Evolutionary conservation across 2,329 filamentous ascomycete species (phyloP).

Genomic region (Myriosclerotinia scirpicola): DNA sequence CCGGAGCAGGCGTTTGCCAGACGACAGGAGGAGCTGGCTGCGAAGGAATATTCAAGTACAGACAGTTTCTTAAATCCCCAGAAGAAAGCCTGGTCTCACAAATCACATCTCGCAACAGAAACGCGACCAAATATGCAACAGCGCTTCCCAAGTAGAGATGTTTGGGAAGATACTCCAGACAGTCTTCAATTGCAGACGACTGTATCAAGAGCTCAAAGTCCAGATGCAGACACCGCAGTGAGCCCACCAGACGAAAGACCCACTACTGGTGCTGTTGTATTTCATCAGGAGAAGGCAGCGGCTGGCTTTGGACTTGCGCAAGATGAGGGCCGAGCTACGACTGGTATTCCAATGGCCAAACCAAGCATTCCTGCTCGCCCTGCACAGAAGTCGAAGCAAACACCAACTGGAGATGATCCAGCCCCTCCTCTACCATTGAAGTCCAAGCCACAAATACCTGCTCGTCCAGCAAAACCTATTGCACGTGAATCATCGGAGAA

Average conservation of each 20-base stretch:
- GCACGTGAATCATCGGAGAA: slow-evolving; percentile 44
- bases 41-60: slow-evolving; percentile 50
- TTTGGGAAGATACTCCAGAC: slow-evolving; percentile 93
- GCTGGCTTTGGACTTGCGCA: slow-evolving; percentile 28
- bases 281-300: slow-evolving; percentile 37
- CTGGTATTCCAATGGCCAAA: slow-evolving; percentile 48
- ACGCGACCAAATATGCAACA: slow-evolving; percentile 59
- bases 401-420: slow-evolving; percentile 25
- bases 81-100: slow-evolving; percentile 51
- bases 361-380: slow-evolving; percentile 62
- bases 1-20: slow-evolving; percentile 66
- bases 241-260: slow-evolving; percentile 44
- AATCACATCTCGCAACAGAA: slow-evolving; percentile 53
- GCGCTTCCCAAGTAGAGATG: slow-evolving; percentile 85
- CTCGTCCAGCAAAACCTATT: slow-evolving; percentile 59
- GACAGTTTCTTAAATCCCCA: slow-evolving; percentile 56
- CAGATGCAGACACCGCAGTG: slow-evolving; percentile 44
- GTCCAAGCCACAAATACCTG: slow-evolving; percentile 61
- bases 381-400: slow-evolving; percentile 26
- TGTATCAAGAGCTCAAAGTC: slow-evolving; percentile 57
- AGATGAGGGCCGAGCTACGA: slow-evolving; percentile 34
- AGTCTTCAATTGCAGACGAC: slow-evolving; percentile 78
- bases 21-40: slow-evolving; percentile 63
- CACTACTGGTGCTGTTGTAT: slow-evolving; percentile 37
- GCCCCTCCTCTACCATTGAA: slow-evolving; percentile 49